Percentiles rank a stretch among this genome's conserved stretches.
Conservation (phyloP, 768 basidiomycete genomes). For the Tubosaeta sp. region DNA sequence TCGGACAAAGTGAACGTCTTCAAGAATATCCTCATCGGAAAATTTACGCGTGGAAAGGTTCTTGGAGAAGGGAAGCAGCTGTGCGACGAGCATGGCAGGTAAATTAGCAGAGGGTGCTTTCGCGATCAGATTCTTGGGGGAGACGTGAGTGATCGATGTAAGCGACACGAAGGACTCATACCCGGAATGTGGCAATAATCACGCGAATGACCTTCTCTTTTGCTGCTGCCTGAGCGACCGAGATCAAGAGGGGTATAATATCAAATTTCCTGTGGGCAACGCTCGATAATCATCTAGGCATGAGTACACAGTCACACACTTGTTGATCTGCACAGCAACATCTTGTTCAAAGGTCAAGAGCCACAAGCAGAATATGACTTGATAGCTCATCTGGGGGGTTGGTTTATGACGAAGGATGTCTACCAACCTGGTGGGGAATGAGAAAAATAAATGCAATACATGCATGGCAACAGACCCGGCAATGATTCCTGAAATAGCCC, state of each 20-base stretch:
- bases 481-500: constrained; percentile 67
- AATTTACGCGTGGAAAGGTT: constrained; percentile 82
- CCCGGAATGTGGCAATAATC: constrained; percentile 86
- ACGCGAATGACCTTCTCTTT: constrained; percentile 98
- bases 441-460: not conserved
- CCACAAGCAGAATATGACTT: constrained; percentile 92
- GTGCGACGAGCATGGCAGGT: constrained; percentile 86
- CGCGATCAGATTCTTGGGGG: constrained; percentile 72
- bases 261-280: constrained; percentile 72
- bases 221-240: constrained; percentile 81
- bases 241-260: constrained; percentile 77
- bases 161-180: constrained; percentile 31
- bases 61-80: constrained; percentile 82
- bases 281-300: constrained; percentile 1
- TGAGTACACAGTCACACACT: constrained; percentile 43
- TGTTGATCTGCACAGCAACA: constrained; percentile 82
- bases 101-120: constrained; percentile 87
- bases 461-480: constrained; percentile 46
- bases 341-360: constrained; percentile 86
- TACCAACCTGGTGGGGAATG: constrained; percentile 53
- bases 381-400: constrained; percentile 96
- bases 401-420: constrained; percentile 79
- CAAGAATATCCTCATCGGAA: constrained; percentile 92
- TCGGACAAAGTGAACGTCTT: constrained; percentile 84
- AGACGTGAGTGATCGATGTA: too few species aligned